Evolutionary conservation across 768 basidiomycete genomes (phyloP).

Genomic region (Imleria badia): DNA sequence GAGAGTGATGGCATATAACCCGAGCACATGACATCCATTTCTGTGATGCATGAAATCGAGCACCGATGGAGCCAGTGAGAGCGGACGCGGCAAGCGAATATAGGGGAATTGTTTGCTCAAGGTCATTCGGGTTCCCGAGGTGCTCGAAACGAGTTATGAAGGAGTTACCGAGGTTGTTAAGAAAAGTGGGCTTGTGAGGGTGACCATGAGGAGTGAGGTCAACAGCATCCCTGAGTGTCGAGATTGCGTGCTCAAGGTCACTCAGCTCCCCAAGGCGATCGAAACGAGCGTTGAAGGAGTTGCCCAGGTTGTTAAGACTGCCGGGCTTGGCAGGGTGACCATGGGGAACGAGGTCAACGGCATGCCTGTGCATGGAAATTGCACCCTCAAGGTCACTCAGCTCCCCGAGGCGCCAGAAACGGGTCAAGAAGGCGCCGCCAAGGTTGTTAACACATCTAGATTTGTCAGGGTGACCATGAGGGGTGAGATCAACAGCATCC

Average conservation of each 20-base stretch:
- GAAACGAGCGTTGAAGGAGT: background rate
- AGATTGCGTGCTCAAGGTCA: background rate
- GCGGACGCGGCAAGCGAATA: too few relatives aligned
- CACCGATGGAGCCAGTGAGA: too few relatives aligned
- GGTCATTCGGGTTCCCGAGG: background rate
- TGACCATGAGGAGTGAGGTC: background rate
- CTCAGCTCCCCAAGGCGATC: background rate
- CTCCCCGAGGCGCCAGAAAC: too few relatives aligned
- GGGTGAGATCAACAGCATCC: too few relatives aligned
- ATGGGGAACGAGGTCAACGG: background rate
- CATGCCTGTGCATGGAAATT: background rate
- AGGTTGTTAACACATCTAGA: background rate
- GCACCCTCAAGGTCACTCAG: too few relatives aligned
- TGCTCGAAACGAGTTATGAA: background rate
- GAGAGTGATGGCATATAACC: background rate
- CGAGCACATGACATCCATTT: slow-evolving; percentile 7
- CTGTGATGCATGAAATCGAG: slow-evolving; percentile 5
- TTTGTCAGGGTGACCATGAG: background rate
- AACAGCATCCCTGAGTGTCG: background rate
- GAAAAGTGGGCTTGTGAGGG: background rate
- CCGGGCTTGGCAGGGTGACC: background rate
- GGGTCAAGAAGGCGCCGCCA: too few relatives aligned
- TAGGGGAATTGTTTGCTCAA: background rate
- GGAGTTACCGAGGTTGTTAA: background rate
- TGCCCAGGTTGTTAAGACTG: background rate